Conservation (phyloP, 805 yeast species). For the Candida sakaeoensis region DNA sequence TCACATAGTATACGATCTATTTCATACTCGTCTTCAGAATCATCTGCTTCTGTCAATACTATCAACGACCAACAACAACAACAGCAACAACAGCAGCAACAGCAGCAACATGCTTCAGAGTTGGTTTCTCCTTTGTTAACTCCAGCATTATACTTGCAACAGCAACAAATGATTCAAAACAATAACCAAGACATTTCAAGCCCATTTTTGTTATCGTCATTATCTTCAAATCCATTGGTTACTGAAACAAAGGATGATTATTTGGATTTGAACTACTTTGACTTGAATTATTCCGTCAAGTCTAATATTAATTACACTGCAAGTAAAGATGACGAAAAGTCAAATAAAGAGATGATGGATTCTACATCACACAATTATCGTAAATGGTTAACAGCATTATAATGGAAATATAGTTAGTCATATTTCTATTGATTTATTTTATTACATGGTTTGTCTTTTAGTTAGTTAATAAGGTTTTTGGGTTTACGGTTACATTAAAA, state of each 20-base stretch:
- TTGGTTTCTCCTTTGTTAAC: conserved; percentile 38
- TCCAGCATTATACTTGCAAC: conserved; percentile 29
- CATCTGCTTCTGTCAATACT: conserved; percentile 8
- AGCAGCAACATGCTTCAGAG: conserved; percentile 11
- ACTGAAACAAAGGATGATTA: conserved; percentile 4
- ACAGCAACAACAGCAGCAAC: conserved; percentile 1
- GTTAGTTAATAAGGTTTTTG: too few relatives aligned
- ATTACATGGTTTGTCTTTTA: neutral
- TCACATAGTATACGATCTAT: conserved; percentile 24
- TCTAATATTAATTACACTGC: conserved; percentile 16
- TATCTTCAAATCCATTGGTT: neutral
- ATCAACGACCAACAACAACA: conserved; percentile 9
- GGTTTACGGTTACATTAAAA: too few relatives aligned
- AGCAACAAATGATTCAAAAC: conserved; percentile 4
- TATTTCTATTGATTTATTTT: too few relatives aligned
- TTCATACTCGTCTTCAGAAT: conserved; percentile 3
- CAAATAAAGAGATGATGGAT: conserved; percentile 14
- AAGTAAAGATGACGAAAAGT: conserved; percentile 1
- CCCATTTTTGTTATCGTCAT: neutral
- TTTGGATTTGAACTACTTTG: conserved; percentile 25
- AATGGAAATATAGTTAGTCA: neutral
- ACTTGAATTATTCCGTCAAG: conserved; percentile 30
- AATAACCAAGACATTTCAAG: conserved; percentile 3
- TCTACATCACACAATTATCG: conserved; percentile 38
- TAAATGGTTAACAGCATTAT: conserved; percentile 27